phyloP scores from a whole-genome alignment of 805 yeast species.

The Metschnikowia bowlesiae region DNA sequence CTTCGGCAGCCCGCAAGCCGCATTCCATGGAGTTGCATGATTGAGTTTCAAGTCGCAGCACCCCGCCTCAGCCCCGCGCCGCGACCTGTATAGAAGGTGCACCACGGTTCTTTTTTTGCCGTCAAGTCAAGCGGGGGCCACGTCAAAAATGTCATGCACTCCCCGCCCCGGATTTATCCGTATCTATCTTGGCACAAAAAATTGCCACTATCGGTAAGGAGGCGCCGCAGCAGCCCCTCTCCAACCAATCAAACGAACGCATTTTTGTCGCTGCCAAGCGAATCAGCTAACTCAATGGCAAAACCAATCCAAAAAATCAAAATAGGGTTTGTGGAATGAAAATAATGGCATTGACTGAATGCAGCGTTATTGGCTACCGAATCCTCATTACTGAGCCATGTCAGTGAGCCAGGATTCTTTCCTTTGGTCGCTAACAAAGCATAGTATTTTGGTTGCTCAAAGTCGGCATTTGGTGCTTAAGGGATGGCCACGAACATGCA shows the following conservation, averaged over 20 bases:
- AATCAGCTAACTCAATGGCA: slow-evolving; percentile 80
- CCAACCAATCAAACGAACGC: slow-evolving; percentile 91
- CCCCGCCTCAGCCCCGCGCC: slow-evolving; percentile 4
- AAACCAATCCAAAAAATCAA: slow-evolving; percentile 63
- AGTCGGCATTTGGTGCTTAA: too few species aligned
- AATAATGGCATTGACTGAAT: too few species aligned
- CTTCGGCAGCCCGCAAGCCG: neutral
- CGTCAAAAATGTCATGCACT: slow-evolving; percentile 89
- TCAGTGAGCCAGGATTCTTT: too few species aligned
- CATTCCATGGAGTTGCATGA: neutral
- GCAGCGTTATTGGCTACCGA: too few species aligned
- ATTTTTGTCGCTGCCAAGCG: slow-evolving; percentile 71
- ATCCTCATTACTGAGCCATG: too few species aligned
- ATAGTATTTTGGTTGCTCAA: too few species aligned
- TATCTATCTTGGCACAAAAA: slow-evolving; percentile 77
- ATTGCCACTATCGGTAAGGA: slow-evolving; percentile 73
- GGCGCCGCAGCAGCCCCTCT: slow-evolving; percentile 72
- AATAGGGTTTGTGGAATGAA: too few species aligned
- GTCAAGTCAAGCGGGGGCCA: slow-evolving; percentile 65
- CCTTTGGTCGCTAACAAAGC: too few species aligned
- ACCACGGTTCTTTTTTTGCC: slow-evolving; percentile 30
- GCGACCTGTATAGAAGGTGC: slow-evolving; percentile 25
- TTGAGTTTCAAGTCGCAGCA: neutral
- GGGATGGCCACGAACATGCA: too few species aligned
- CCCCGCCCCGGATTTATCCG: slow-evolving; percentile 96